Evolutionary conservation across 2,329 filamentous ascomycete species (phyloP), one percentile per base, ranked within the genome.

Genomic region (Cercospora zeina): DNA sequence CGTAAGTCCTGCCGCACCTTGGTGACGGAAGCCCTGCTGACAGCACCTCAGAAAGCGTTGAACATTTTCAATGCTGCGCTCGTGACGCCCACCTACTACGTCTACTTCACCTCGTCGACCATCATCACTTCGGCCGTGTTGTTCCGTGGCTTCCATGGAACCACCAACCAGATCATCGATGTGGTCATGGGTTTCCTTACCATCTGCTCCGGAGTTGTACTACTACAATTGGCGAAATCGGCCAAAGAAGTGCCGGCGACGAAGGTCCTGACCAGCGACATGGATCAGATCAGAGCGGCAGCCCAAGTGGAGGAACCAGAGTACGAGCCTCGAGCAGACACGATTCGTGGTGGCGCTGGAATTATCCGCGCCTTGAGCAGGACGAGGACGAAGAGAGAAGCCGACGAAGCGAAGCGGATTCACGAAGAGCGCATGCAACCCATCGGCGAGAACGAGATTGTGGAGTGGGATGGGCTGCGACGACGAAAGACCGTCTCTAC

Each of bases 81-180:
- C 67, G 95, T 99, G 63, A 99, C 95, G 0, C 95, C 95, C 0
- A 99, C 95, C 2, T 99, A 99, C 79, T 99, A 99, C 76, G 95
- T 99, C 68, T 93, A 96, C 80, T 99, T 99, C 75, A 99, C 95
- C 39, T 96, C 89, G 69, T 89, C 92, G 4, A 97, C 95, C 19
- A 97, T 99, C 68, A 85, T 97, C 69, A 96, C 93, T 5, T 97
- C 93, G 0, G 90, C 93, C 3, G 87, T 99, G 51, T 81, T 99
- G 2, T 97, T 97, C 77, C 88, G 87, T 66, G 95, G 95, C 7
- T 97, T 99, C 83, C 93, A 96, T 73, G 95, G 93, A 36, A 90
- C 90, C 0, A 82, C 85, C 0, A 83, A 86, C 5, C 85, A 89
- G 27, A 97, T 99, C 61, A 82, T 90, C 50, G 96, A 92, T 0